Conservation (phyloP, 2,329 filamentous ascomycete genomes). For the Phialemoniopsis sp. region DNA sequence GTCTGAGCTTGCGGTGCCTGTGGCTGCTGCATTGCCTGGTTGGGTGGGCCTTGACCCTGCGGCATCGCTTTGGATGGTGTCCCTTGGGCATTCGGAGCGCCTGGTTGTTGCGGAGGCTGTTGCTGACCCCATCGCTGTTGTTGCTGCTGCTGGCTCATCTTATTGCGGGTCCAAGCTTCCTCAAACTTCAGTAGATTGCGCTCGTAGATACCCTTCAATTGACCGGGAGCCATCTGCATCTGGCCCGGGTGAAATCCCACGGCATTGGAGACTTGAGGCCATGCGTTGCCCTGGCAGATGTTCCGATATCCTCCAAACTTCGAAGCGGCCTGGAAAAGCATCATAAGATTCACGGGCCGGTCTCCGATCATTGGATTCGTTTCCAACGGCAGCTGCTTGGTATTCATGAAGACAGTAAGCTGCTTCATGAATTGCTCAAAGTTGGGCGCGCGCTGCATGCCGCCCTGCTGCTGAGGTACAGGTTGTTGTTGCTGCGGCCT, state of each 20-base stretch:
- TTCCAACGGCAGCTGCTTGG: slow-evolving; percentile 70
- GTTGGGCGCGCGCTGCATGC: slow-evolving; percentile 31
- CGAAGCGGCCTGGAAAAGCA: slow-evolving; percentile 73
- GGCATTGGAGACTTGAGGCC: slow-evolving; percentile 67
- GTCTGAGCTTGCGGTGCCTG: slow-evolving; percentile 25
- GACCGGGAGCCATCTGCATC: slow-evolving; percentile 60
- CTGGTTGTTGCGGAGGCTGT: slow-evolving; percentile 25
- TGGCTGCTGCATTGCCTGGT: slow-evolving; percentile 32
- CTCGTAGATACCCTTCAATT: slow-evolving; percentile 72
- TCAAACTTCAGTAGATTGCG: slow-evolving; percentile 76
- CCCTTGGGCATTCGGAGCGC: slow-evolving; percentile 22
- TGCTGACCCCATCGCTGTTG: slow-evolving; percentile 41
- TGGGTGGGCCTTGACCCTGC: slow-evolving; percentile 30
- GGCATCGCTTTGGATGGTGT: slow-evolving; percentile 40
- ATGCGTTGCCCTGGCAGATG: slow-evolving; percentile 65
- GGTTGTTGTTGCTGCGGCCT: slow-evolving; percentile 28
- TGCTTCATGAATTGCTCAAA: slow-evolving; percentile 73
- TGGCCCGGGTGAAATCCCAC: slow-evolving; percentile 60
- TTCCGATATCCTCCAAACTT: slow-evolving; percentile 75
- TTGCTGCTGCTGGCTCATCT: slow-evolving; percentile 46
- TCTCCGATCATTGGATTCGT: slow-evolving; percentile 69
- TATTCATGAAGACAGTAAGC: slow-evolving; percentile 72
- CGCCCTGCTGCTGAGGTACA: slow-evolving; percentile 16
- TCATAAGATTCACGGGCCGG: slow-evolving; percentile 68
- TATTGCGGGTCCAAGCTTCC: slow-evolving; percentile 54